Evolutionary conservation across 345 rosid genomes (phyloP).

Genomic region (Citropsis articulata): DNA sequence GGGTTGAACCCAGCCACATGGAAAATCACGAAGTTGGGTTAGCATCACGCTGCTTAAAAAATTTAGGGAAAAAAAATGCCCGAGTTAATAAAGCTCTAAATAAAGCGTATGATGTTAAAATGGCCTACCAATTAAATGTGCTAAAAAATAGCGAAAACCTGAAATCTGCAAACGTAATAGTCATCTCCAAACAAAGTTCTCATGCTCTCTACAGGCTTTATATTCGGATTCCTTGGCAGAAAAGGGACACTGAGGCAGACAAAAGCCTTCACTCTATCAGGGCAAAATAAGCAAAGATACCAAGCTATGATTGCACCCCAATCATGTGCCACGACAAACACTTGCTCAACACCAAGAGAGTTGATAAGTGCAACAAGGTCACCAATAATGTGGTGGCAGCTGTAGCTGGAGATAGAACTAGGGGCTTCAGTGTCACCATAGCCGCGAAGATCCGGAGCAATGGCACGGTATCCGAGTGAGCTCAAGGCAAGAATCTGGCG

Average conservation of each 20-base stretch:
- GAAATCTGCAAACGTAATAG: constrained; percentile 84
- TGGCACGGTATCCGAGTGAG: constrained; percentile 54
- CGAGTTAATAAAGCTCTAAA: too few species aligned
- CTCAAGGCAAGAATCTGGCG: constrained; percentile 64
- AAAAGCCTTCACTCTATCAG: constrained; percentile 63
- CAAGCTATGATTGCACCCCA: constrained; percentile 82
- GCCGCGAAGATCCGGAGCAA: constrained; percentile 86
- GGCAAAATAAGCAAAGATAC: constrained; percentile 68
- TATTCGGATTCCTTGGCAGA: constrained; percentile 55
- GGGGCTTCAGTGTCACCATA: constrained; percentile 70
- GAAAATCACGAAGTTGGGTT: too few species aligned
- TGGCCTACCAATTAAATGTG: too few species aligned
- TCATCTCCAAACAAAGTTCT: constrained; percentile 65
- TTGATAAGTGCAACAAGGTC: constrained; percentile 62
- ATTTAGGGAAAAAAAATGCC: too few species aligned
- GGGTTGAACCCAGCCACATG: too few species aligned
- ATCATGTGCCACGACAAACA: constrained; percentile 71
- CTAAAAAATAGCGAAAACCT: constrained; percentile 34
- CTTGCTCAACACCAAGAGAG: constrained; percentile 49
- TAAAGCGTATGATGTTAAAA: too few species aligned
- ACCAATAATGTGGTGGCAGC: constrained; percentile 55
- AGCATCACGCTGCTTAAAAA: too few species aligned
- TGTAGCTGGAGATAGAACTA: constrained; percentile 40
- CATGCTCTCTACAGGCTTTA: constrained; percentile 52
- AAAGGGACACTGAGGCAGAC: constrained; percentile 66